A percentile compares a stretch with the other conserved stretches of the same genome.
phyloP scores from a whole-genome alignment of 495 filamentous ascomycete species.

The Aspergillus haitiensis region DNA sequence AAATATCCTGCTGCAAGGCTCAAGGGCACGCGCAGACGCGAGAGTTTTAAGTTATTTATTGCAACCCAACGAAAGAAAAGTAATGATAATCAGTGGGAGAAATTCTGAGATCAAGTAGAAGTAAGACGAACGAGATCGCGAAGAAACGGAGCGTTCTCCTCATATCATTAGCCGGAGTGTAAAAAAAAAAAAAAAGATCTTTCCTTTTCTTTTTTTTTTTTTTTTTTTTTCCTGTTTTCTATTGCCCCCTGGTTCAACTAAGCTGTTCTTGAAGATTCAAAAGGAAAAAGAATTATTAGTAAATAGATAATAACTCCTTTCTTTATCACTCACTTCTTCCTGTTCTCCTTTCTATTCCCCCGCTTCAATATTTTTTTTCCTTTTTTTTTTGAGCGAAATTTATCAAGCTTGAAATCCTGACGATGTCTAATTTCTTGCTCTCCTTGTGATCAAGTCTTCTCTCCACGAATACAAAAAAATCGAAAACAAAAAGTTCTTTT shows the following conservation, averaged over 20 bases:
- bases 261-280: too few relatives aligned
- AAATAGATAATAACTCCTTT: too few relatives aligned
- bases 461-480: too few relatives aligned
- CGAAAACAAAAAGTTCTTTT: constrained; percentile 4
- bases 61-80: constrained; percentile 17
- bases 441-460: background rate
- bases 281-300: too few relatives aligned
- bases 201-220: background rate
- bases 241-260: too few relatives aligned
- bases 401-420: background rate
- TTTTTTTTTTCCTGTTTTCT: background rate
- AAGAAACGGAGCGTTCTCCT: constrained; percentile 14
- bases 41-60: constrained; percentile 19
- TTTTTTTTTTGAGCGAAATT: too few relatives aligned
- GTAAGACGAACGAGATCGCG: constrained; percentile 9
- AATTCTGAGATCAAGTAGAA: constrained; percentile 2
- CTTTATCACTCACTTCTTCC: too few relatives aligned
- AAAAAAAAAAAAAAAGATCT: background rate
- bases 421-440: background rate
- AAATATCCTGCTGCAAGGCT: constrained; percentile 13
- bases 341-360: too few relatives aligned
- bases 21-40: constrained; percentile 17
- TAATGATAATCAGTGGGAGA: constrained; percentile 7
- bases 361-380: too few relatives aligned
- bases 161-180: constrained; percentile 7